These are phyloP conservation scores for Aureobasidium namibiae DNA, from an alignment of 2,329 filamentous ascomycete species.

Conservation along the genomic window DNA sequence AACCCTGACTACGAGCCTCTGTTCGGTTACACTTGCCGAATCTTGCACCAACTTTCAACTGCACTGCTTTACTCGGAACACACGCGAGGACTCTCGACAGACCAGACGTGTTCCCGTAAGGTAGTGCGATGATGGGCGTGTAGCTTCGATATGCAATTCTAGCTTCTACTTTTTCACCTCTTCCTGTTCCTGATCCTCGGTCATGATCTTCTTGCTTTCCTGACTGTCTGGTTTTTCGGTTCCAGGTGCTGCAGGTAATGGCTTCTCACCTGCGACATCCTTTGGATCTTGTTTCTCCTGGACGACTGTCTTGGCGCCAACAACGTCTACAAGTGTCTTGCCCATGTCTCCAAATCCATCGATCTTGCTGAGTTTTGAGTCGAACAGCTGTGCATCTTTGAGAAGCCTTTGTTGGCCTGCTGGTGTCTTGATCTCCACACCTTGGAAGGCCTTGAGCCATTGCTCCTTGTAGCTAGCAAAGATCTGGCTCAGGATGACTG, in stretches of 20 bases:
- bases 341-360: slow-evolving; percentile 71
- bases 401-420: slow-evolving; percentile 69
- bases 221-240: not conserved
- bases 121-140: too few species aligned
- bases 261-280: not conserved
- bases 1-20: too few species aligned
- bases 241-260: not conserved
- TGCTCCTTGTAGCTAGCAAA: slow-evolving; percentile 76
- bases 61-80: not conserved
- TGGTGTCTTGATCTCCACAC: slow-evolving; percentile 56
- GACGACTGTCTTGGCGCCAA: slow-evolving; percentile 8
- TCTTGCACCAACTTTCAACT: not conserved
- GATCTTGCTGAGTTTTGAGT: slow-evolving; percentile 62
- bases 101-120: too few species aligned
- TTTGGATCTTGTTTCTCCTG: not conserved
- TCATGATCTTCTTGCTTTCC: not conserved
- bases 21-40: too few species aligned
- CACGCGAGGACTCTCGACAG: too few species aligned
- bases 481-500: slow-evolving; percentile 78
- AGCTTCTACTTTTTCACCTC: not conserved
- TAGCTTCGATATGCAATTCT: not conserved
- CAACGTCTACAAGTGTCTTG: slow-evolving; percentile 53
- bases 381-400: slow-evolving; percentile 66
- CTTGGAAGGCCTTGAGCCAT: slow-evolving; percentile 62
- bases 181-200: not conserved